Evolutionary conservation across 345 rosid species (phyloP).

Genomic region (Diplotaxis tenuifolia): DNA sequence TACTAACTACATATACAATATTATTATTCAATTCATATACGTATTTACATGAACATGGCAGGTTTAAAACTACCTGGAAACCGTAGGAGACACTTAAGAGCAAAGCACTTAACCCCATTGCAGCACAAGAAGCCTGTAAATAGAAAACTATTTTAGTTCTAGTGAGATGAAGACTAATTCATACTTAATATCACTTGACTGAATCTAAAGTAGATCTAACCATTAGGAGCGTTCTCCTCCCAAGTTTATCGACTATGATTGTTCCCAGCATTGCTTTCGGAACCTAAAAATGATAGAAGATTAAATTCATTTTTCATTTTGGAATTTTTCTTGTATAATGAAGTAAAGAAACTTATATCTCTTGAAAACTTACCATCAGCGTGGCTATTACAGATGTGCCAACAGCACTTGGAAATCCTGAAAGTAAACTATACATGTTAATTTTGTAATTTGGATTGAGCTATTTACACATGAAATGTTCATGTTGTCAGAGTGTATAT

Average conservation of each 20-base stretch:
- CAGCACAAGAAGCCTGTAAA: constrained; percentile 42
- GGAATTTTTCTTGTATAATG: not conserved
- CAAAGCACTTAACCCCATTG: constrained; percentile 38
- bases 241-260: constrained; percentile 38
- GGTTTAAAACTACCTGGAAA: constrained; percentile 38
- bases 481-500: not conserved
- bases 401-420: constrained; percentile 41
- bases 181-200: not conserved
- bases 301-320: not conserved
- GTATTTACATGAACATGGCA: not conserved
- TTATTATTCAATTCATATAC: not conserved
- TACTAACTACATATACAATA: not conserved
- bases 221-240: constrained; percentile 41
- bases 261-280: constrained; percentile 38
- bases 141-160: not conserved
- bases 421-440: not conserved
- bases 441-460: not conserved
- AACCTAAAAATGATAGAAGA: constrained; percentile 23
- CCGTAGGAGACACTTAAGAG: constrained; percentile 45
- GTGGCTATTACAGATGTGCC: constrained; percentile 40
- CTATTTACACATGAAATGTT: not conserved
- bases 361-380: constrained; percentile 33
- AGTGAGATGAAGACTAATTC: not conserved
- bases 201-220: constrained; percentile 20
- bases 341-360: not conserved